These are phyloP conservation scores for Suhomyces terraborum DNA, from an alignment of 1,139 yeast genomes.

Conservation along the genomic window DNA sequence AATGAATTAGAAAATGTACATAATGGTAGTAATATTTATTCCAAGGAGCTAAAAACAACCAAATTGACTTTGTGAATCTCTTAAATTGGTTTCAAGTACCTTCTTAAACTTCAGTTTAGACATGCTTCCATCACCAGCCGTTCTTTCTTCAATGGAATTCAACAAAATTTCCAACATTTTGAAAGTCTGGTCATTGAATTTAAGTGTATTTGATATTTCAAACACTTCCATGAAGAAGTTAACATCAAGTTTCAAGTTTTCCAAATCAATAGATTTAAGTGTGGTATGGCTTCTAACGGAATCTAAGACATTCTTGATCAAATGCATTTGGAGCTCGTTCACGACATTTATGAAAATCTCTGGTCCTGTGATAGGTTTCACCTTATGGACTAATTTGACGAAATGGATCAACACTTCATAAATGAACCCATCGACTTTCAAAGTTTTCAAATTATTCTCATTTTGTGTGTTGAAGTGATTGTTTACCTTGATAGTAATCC, in stretches of 20 bases:
- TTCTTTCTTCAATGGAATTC: constrained; percentile 32
- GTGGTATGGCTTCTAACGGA: constrained; percentile 25
- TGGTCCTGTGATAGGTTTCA: constrained; percentile 45
- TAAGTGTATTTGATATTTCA: constrained; percentile 38
- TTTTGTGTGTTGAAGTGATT: constrained; percentile 27
- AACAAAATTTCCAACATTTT: constrained; percentile 39
- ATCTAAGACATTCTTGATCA: constrained; percentile 38
- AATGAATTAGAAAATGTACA: too few species aligned
- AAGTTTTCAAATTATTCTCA: constrained; percentile 8
- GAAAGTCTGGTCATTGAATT: constrained; percentile 40
- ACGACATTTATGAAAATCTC: constrained; percentile 41
- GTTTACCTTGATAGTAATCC: constrained; percentile 33
- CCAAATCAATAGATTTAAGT: constrained; percentile 22
- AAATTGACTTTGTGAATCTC: constrained; percentile 39
- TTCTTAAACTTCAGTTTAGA: constrained; percentile 32
- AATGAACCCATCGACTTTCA: constrained; percentile 43
- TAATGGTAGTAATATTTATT: too few species aligned
- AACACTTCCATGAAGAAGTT: constrained; percentile 45
- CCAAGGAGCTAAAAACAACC: constrained; percentile 26
- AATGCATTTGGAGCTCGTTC: constrained; percentile 43
- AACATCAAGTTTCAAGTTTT: constrained; percentile 40
- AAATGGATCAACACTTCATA: constrained; percentile 45
- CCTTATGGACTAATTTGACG: constrained; percentile 43
- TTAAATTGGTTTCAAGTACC: constrained; percentile 32
- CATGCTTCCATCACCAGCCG: constrained; percentile 23